Evolutionary conservation across 768 basidiomycete genomes (phyloP), one percentile per base, ranked within the genome.

Genomic region (Rhodosporidiobolus odoratus): DNA sequence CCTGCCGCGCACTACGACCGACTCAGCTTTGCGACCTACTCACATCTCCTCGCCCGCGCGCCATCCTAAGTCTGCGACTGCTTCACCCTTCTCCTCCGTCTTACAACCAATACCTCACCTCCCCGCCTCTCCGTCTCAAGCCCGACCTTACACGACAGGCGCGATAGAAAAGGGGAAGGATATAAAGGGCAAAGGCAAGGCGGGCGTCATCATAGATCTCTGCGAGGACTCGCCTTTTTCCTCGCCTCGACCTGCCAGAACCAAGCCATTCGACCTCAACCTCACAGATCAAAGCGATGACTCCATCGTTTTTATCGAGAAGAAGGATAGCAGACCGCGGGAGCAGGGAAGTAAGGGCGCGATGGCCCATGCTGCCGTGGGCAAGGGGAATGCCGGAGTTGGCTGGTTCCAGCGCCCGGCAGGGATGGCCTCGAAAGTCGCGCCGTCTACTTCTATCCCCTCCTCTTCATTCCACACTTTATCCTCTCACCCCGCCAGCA

Each of bases 351-450:
- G 58, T n/a, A n/a, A n/a, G n/a, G n/a, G n/a, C n/a, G n/a, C n/a
- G n/a, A n/a, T n/a, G n/a, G n/a, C n/a, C n/a, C n/a, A n/a, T n/a
- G n/a, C n/a, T n/a, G n/a, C n/a, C n/a, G n/a, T n/a, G n/a, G n/a
- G n/a, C n/a, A n/a, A n/a, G n/a, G n/a, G n/a, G n/a, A n/a, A n/a
- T n/a, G n/a, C n/a, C n/a, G n/a, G n/a, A n/a, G n/a, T n/a, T n/a
- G 58, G 58, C 23, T 60, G 58, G 58, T 60, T 60, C 43, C 41
- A 47, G 43, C 58, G 58, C 58, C 43, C 58, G 38, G n/a, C 40
- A 4, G 6, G 17, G 23, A 23, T 27, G 27, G 17, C 41, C 19
- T 19, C 30, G 6, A 2, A 3, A 35, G 21, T 25, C 17, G 5
- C 17, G 30, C 8, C 58, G 7, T 15, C 27, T 23, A 12, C 48